Percentiles rank a stretch among this genome's conserved stretches.
phyloP scores from a whole-genome alignment of 2,329 filamentous ascomycete genomes.

The Capronia coronata region DNA sequence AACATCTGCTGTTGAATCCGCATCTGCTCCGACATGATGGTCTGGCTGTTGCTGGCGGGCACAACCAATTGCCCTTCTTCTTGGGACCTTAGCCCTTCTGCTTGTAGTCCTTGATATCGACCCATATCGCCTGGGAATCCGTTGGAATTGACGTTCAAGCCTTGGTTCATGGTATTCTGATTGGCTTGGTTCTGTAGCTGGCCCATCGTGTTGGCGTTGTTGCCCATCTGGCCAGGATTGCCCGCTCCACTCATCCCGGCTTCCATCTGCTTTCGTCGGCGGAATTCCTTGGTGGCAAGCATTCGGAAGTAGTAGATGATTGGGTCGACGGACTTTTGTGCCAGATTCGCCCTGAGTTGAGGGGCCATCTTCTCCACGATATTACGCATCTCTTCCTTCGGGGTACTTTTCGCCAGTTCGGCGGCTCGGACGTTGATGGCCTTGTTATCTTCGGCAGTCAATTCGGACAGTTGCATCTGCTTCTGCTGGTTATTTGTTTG shows the following conservation, averaged over 20 bases:
- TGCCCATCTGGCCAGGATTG: constrained; percentile 13
- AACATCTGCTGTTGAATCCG: constrained; percentile 40
- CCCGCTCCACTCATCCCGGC: constrained; percentile 13
- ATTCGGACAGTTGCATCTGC: constrained; percentile 22
- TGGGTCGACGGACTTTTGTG: constrained; percentile 44
- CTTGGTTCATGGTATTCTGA: constrained; percentile 26
- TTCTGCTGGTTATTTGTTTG: constrained; percentile 31
- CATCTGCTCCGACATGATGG: constrained; percentile 39
- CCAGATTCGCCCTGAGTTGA: constrained; percentile 44
- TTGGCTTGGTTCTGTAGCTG: constrained; percentile 22
- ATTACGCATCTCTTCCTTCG: constrained; percentile 42
- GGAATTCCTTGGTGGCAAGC: constrained; percentile 42
- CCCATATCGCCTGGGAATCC: constrained; percentile 43
- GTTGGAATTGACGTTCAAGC: constrained; percentile 16
- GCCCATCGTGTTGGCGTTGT: constrained; percentile 14
- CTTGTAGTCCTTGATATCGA: constrained; percentile 55
- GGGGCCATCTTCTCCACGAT: constrained; percentile 45
- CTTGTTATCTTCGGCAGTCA: constrained; percentile 39
- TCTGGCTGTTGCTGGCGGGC: constrained; percentile 53
- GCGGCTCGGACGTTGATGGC: constrained; percentile 42
- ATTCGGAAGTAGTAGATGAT: constrained; percentile 47
- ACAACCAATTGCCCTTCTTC: constrained; percentile 59
- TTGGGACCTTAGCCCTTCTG: constrained; percentile 54
- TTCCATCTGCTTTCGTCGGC: constrained; percentile 28
- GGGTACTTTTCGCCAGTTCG: constrained; percentile 42